A percentile compares a stretch with the other conserved stretches of the same genome.
These are phyloP conservation scores for Knoxia roxburghii DNA, from an alignment of 257 asterid species.

Conservation along the genomic window DNA sequence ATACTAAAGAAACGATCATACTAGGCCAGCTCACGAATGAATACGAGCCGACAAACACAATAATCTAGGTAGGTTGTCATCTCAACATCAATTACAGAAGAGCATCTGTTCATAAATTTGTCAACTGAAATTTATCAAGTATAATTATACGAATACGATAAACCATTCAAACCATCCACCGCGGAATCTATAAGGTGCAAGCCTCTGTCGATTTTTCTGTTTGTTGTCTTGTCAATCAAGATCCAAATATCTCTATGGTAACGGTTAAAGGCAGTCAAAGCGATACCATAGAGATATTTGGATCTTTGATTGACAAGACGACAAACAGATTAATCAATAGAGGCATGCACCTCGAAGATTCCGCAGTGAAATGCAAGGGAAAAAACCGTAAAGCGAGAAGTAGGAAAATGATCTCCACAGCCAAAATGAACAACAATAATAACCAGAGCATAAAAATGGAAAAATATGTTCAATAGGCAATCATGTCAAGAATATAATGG, in stretches of 20 bases:
- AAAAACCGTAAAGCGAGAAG: neutral
- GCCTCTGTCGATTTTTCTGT: too few relatives aligned
- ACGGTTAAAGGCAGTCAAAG: too few relatives aligned
- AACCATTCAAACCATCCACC: neutral
- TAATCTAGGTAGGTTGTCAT: neutral
- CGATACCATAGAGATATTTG: too few relatives aligned
- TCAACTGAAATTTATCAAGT: neutral
- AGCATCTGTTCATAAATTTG: neutral
- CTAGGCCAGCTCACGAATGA: neutral
- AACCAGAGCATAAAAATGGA: neutral
- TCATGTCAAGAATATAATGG: neutral
- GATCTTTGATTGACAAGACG: neutral
- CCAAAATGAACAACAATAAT: neutral
- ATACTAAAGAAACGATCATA: neutral
- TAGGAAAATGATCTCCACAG: neutral
- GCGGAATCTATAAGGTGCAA: neutral
- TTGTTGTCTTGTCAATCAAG: too few relatives aligned
- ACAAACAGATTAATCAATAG: neutral
- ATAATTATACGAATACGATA: neutral
- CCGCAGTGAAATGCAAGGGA: neutral
- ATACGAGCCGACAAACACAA: neutral
- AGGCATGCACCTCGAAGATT: constrained; percentile 2
- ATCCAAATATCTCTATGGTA: too few relatives aligned
- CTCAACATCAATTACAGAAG: neutral
- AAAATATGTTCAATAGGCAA: neutral